Conservation (phyloP, 2,329 filamentous ascomycete species). For the Falciphora oryzae region DNA sequence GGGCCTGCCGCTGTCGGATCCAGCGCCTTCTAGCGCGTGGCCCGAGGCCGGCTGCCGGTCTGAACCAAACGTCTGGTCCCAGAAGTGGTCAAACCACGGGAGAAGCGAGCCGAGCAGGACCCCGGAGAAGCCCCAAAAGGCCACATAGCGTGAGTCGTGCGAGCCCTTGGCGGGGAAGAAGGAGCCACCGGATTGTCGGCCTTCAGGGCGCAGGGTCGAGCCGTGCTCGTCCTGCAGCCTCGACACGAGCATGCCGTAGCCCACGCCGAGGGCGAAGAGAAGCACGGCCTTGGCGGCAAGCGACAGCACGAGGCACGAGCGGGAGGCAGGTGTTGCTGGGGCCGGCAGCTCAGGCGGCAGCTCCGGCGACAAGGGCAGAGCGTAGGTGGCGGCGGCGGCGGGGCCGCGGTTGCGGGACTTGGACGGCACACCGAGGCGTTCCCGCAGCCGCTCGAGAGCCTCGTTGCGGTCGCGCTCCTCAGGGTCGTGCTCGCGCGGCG, state of each 20-base stretch:
- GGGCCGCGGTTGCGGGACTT: neutral
- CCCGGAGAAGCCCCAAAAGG: slow-evolving; percentile 76
- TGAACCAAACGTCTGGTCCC: slow-evolving; percentile 48
- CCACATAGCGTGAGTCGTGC: slow-evolving; percentile 61
- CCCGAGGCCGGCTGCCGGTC: slow-evolving; percentile 13
- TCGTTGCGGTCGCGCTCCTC: slow-evolving; percentile 5
- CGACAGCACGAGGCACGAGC: slow-evolving; percentile 36
- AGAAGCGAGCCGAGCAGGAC: slow-evolving; percentile 72
- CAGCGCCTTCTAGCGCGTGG: slow-evolving; percentile 20
- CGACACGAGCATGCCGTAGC: slow-evolving; percentile 76
- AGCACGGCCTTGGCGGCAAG: slow-evolving; percentile 53
- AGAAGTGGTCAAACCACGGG: slow-evolving; percentile 77
- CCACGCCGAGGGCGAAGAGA: slow-evolving; percentile 72
- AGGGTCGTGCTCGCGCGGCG: slow-evolving; percentile 37
- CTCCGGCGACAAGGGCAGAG: slow-evolving; percentile 17
- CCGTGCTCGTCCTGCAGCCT: slow-evolving; percentile 67
- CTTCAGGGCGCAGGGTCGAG: slow-evolving; percentile 27
- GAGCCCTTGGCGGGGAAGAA: slow-evolving; percentile 25
- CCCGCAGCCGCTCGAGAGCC: slow-evolving; percentile 6
- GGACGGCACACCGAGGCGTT: slow-evolving; percentile 6
- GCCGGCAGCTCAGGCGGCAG: slow-evolving; percentile 22
- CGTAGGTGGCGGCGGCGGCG: neutral
- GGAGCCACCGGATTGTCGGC: neutral
- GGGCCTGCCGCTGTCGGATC: slow-evolving; percentile 28
- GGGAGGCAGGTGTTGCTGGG: slow-evolving; percentile 18